Evolutionary conservation across 441 rosid species (phyloP), one percentile per base, ranked within the genome.

Genomic region (Syzygium malaccense): DNA sequence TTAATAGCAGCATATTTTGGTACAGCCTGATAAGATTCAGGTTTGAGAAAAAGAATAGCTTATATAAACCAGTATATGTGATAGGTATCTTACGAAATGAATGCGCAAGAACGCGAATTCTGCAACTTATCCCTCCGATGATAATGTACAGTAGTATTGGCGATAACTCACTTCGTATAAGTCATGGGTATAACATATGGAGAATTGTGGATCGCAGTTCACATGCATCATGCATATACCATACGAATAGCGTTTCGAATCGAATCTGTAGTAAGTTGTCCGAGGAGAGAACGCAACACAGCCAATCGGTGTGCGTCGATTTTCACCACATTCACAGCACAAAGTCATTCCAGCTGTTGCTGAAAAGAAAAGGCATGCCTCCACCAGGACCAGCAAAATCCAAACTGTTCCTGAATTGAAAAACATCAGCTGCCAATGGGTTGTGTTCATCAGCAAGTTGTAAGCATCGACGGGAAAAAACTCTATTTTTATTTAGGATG

Each of bases 381-480:
- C 41, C 79, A 25, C 41, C 41, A 9, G 89, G 60, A 88, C 89
- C 60, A 85, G 55, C 87, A 48, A 48, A 45, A 23, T 85, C 75
- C 60, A 54, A 60, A 32, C 32, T 86, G 33, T 68, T 25, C 32
- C 54, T 32, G 55, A 64, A 62, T 53, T n/a, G 62, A 56, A 30
- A 30, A 78, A 54, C 88, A 14, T 19, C 55, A 23, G 45, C n/a
- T 28, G 18, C 32, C n/a, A 19, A n/a, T 28, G 37, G 20, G 41
- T 48, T 48, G 60, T 87, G 54, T 58, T 37, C 51, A 28, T 88
- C 78, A 62, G 19, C 53, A 85, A 75, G 53, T 92, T 89, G 94
- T 89, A 90, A 89, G 78, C 89, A 91, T 92, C 95, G 93, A 87
- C 80, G 62, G 45, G 51, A 55, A 13, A 86, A 86, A 58, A 32